phyloP scores from a whole-genome alignment of 768 basidiomycete species.

The Daedalea quercina region DNA sequence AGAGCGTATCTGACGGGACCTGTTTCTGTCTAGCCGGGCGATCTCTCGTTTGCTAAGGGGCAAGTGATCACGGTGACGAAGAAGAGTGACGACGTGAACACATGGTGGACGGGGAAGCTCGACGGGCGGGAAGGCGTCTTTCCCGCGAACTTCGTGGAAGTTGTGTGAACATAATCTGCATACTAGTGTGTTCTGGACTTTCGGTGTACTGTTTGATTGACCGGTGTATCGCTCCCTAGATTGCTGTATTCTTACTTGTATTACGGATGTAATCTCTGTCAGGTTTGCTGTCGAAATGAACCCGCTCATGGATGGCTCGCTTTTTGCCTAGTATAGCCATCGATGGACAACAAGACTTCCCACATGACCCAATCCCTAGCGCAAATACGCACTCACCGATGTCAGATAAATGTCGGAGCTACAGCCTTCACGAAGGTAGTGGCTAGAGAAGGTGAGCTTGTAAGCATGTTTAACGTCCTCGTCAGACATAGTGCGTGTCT shows the following conservation, averaged over 20 bases:
- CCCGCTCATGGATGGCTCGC: too few species aligned
- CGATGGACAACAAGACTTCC: too few species aligned
- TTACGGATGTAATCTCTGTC: background rate
- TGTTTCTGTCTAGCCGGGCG: constrained; percentile 45
- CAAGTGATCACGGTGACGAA: constrained; percentile 64
- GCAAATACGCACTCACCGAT: too few species aligned
- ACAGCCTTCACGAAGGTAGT: too few species aligned
- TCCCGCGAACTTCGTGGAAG: constrained; percentile 81
- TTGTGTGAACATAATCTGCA: constrained; percentile 27
- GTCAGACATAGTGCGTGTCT: too few species aligned
- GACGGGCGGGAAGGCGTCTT: constrained; percentile 59
- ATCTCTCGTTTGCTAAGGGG: constrained; percentile 71
- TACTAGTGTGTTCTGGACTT: background rate
- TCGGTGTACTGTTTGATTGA: background rate
- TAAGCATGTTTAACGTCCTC: too few species aligned
- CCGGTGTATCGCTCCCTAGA: background rate
- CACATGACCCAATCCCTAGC: too few species aligned
- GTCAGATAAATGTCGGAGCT: too few species aligned
- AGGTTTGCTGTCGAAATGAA: background rate
- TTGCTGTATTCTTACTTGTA: constrained; percentile 1
- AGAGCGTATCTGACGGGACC: constrained; percentile 2
- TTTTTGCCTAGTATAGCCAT: too few species aligned
- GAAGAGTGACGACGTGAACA: constrained; percentile 66
- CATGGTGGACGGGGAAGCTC: constrained; percentile 82
- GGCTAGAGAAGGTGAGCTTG: too few species aligned